phyloP scores from a whole-genome alignment of 2,329 filamentous ascomycete genomes.

The Arthrobotrys sphaeroides region DNA sequence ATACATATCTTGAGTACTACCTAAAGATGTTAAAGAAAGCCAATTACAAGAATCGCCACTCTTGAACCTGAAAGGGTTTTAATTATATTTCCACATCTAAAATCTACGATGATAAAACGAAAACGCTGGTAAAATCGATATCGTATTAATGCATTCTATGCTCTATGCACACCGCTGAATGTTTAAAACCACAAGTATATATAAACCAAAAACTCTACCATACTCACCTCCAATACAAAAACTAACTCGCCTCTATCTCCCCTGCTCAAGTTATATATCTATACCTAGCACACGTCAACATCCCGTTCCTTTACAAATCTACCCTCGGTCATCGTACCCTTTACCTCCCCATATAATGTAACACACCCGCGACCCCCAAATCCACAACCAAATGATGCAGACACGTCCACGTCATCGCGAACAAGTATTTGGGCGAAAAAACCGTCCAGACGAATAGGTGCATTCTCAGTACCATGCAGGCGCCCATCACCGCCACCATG shows the following conservation, averaged over 20 bases:
- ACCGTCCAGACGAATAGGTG: slow-evolving; percentile 99
- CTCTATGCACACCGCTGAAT: slow-evolving; percentile 15
- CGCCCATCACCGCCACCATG: slow-evolving; percentile 81
- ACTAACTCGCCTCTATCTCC: too few species aligned
- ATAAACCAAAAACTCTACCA: too few species aligned
- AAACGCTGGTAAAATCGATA: background rate
- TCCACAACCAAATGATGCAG: slow-evolving; percentile 82
- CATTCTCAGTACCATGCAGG: slow-evolving; percentile 82
- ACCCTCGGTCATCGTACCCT: background rate
- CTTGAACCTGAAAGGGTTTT: too few species aligned
- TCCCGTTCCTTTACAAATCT: background rate
- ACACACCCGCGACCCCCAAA: slow-evolving; percentile 69
- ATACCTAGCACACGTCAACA: too few species aligned
- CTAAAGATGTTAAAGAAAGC: too few species aligned
- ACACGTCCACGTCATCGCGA: slow-evolving; percentile 86
- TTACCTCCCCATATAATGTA: slow-evolving; percentile 63
- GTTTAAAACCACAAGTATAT: too few species aligned
- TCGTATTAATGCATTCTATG: slow-evolving; percentile 1
- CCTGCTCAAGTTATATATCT: too few species aligned
- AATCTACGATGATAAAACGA: slow-evolving; percentile 10
- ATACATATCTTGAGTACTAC: too few species aligned
- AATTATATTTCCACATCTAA: too few species aligned
- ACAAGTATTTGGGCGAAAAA: slow-evolving; percentile 95
- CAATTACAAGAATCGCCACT: too few species aligned
- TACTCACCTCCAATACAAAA: too few species aligned